These are phyloP conservation scores for Coix lacrymajobi DNA, from an alignment of 176 grass and related monocot species.

Conservation along the genomic window DNA sequence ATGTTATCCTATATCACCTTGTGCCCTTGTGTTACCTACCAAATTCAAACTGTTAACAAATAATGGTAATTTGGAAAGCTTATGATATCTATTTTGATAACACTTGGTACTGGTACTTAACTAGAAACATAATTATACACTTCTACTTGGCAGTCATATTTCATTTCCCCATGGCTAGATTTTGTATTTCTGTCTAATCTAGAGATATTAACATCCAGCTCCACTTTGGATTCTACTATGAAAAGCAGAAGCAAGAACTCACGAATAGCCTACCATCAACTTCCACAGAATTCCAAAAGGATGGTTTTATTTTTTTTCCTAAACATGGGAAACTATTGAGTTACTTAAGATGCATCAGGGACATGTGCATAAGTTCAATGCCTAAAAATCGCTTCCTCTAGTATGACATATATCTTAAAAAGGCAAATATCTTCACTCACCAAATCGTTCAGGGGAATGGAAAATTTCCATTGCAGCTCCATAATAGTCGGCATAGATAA, in stretches of 20 bases:
- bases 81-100: not conserved
- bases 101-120: not conserved
- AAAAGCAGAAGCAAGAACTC: not conserved
- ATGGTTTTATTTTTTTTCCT: not conserved
- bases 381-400: not conserved
- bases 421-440: slow-evolving; percentile 34
- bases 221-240: not conserved
- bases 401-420: not conserved
- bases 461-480: slow-evolving; percentile 67
- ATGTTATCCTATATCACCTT: not conserved
- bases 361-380: not conserved
- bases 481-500: slow-evolving; percentile 83
- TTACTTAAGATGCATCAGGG: not conserved
- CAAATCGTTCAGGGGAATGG: slow-evolving; percentile 47
- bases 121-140: no score
- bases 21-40: not conserved
- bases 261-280: not conserved
- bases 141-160: not conserved
- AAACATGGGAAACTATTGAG: not conserved
- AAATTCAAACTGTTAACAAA: not conserved
- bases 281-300: not conserved
- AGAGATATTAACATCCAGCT: not conserved
- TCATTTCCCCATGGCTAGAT: not conserved
- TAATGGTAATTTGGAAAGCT: not conserved
- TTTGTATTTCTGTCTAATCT: not conserved